These are phyloP conservation scores for Nitzschia sp. DNA, from an alignment of 108 stramenopile species.

Conservation along the genomic window DNA sequence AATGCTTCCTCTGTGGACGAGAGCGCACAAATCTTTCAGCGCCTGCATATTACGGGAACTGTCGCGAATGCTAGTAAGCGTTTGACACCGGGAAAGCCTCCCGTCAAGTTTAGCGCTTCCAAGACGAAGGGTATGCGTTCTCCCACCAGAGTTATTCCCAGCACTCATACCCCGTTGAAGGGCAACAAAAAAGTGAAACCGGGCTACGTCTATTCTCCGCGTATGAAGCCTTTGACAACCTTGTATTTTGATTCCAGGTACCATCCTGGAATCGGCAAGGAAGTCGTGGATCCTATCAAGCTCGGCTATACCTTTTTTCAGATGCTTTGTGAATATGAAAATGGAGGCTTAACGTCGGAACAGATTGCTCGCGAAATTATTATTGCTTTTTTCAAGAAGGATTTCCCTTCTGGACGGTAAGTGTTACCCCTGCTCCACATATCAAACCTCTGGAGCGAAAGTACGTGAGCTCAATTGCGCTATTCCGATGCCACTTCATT, in stretches of 20 bases:
- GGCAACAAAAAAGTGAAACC: background rate
- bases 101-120: background rate
- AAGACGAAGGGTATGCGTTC: background rate
- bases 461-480: background rate
- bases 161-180: constrained; percentile 7
- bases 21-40: constrained; percentile 3
- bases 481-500: background rate
- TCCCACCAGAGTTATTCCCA: constrained; percentile 5
- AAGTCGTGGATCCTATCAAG: constrained; percentile 25
- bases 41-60: constrained; percentile 24
- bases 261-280: constrained; percentile 36
- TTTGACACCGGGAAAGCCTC: background rate
- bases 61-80: constrained; percentile 17
- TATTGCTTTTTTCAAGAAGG: constrained; percentile 39
- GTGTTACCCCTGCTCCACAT: background rate
- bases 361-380: constrained; percentile 36
- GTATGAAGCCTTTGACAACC: constrained; percentile 40
- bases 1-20: background rate
- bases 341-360: constrained; percentile 21
- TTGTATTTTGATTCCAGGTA: constrained; percentile 28
- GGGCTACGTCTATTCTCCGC: constrained; percentile 19
- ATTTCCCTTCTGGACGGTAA: constrained; percentile 29
- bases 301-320: constrained; percentile 38
- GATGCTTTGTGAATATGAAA: constrained; percentile 33
- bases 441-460: background rate